Evolutionary conservation across 2,329 filamentous ascomycete genomes (phyloP).

Genomic region (Colletotrichum euphorbiae): DNA sequence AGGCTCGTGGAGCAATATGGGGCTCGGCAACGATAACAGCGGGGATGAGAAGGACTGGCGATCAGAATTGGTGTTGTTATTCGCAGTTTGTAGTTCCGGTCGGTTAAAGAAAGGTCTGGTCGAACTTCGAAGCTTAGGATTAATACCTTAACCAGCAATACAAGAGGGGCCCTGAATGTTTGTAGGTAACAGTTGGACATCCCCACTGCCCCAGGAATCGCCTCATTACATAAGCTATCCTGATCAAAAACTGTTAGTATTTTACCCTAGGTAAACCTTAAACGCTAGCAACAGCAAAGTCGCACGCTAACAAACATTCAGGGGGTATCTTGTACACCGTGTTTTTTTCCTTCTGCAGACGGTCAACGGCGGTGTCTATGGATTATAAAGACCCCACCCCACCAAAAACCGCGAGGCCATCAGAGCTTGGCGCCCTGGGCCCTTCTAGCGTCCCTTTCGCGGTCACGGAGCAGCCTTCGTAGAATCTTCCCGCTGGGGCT

Average conservation of each 20-base stretch:
- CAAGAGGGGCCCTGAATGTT: no score
- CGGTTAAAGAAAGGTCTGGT: background rate
- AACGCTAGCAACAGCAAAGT: no score
- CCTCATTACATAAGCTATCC: no score
- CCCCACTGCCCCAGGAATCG: no score
- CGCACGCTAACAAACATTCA: no score
- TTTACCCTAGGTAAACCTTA: no score
- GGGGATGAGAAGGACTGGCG: background rate
- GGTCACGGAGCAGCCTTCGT: slow-evolving; percentile 75
- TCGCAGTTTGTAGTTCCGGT: background rate
- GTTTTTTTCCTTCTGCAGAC: no score
- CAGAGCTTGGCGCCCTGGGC: slow-evolving; percentile 72
- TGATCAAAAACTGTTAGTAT: no score
- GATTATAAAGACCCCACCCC: no score
- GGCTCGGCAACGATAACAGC: background rate
- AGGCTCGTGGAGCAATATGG: slow-evolving; percentile 1
- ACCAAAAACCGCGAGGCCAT: background rate
- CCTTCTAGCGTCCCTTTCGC: slow-evolving; percentile 76
- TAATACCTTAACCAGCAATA: background rate
- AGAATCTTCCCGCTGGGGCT: slow-evolving; percentile 81
- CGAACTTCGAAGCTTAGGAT: background rate
- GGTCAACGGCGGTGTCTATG: no score
- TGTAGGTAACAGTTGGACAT: no score
- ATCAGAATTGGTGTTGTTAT: background rate
- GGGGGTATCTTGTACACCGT: no score